phyloP scores from a whole-genome alignment of 371 early-diverging fungal genomes.

The Nematocida sp. region DNA sequence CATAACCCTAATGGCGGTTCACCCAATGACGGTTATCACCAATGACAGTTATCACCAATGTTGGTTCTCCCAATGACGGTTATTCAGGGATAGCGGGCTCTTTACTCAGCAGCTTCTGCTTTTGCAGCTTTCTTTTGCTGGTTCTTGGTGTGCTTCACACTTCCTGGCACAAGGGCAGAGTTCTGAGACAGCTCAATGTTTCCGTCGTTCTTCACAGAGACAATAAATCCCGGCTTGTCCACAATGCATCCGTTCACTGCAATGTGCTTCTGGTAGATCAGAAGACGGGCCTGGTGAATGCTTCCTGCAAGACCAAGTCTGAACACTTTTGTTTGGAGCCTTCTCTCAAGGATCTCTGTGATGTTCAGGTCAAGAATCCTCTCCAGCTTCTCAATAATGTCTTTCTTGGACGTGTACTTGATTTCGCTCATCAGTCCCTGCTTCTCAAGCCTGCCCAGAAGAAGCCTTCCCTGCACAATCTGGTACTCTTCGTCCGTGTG shows the following conservation, averaged over 20 bases:
- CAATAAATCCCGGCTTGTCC: conserved; percentile 62
- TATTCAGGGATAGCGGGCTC: too few species aligned
- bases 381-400: conserved; percentile 90
- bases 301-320: conserved; percentile 94
- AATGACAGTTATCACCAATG: too few species aligned
- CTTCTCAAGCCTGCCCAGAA: conserved; percentile 78
- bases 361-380: conserved; percentile 92
- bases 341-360: conserved; percentile 95
- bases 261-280: conserved; percentile 72
- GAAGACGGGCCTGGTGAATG: conserved; percentile 96
- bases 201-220: conserved; percentile 60
- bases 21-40: too few species aligned
- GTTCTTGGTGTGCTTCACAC: too few species aligned
- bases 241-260: conserved; percentile 60
- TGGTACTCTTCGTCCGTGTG: conserved; percentile 89
- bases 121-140: conserved; percentile 41
- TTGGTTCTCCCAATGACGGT: too few species aligned
- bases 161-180: conserved; percentile 30
- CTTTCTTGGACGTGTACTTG: conserved; percentile 65
- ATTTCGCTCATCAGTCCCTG: conserved; percentile 45
- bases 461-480: conserved; percentile 94
- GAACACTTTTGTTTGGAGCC: conserved; percentile 98
- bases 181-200: conserved; percentile 57
- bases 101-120: conserved; percentile 21
- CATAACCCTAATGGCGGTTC: too few species aligned